Evolutionary conservation across 768 basidiomycete species (phyloP), one percentile per base, ranked within the genome.

Genomic region (Hemileccinum rubropunctum): DNA sequence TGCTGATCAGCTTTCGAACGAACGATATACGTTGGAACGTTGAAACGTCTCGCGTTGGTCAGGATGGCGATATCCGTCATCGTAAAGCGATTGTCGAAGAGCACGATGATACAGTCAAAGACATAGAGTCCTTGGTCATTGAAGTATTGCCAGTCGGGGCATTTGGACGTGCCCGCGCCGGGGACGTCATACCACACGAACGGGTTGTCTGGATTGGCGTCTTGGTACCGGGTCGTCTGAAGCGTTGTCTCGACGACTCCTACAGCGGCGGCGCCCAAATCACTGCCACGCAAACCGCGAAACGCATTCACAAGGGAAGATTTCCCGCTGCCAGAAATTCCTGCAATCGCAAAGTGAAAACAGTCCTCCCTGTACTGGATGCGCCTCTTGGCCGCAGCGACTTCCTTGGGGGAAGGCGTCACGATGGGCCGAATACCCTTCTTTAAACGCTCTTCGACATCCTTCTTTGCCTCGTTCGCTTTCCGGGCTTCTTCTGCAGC

Each of bases 1-100:
- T 68, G 65, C n/a, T 60, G 63, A 45, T 72, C 69, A 0, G 71
- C 61, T 43, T 73, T 70, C 14, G 71, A 72, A 2, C 70, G 71
- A 18, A 71, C 65, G 32, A 72, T 66, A 41, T 63, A 67, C 0
- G 60, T 59, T 4, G 72, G 68, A 27, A 72, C 71, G 0, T 62
- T 56, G 55, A 62, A 69, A 4, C 56, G 60, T 26, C 47, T 57
- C 46, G 62, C 66, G 47, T 66, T 68, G 7, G 50, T 47, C 28
- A 72, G 62, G 46, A 73, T 65, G 9, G 67, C 66, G 7, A 65
- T 48, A 15, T 69, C 71, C 5, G 70, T 69, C 55, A 54, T 58
- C 0, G 68, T 69, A 51, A 72, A 68, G 0, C 71, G 64, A 44
- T 65, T 64, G 52, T 64, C 62, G 34, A 70, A 62, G 20, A 71